Evolutionary conservation across 805 yeast species (phyloP).

Genomic region (Kuraishia molischiana): DNA sequence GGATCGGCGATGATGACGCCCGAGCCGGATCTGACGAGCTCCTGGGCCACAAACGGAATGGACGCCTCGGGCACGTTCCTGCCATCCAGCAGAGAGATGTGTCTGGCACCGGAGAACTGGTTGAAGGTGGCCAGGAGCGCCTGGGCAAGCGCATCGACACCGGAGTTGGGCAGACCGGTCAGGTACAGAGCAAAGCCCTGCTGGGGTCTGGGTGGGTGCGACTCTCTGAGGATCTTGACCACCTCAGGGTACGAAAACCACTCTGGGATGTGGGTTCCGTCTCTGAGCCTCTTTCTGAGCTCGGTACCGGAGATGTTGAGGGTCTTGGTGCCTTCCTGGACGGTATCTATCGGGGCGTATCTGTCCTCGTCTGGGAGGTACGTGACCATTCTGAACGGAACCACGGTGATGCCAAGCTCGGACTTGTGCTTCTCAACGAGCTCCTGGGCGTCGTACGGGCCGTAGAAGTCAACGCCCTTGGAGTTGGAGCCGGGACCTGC

Average conservation of each 20-base stretch:
- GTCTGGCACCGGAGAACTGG: constrained; percentile 81
- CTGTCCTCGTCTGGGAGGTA: constrained; percentile 92
- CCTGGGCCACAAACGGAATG: constrained; percentile 58
- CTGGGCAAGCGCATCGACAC: constrained; percentile 57
- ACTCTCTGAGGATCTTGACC: constrained; percentile 79
- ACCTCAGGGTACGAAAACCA: constrained; percentile 98
- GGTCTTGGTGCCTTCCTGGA: constrained; percentile 69
- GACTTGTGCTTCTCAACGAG: constrained; percentile 65
- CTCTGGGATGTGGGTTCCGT: constrained; percentile 83
- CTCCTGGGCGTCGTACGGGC: constrained; percentile 94
- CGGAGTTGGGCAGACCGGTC: constrained; percentile 48
- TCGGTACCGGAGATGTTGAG: constrained; percentile 93
- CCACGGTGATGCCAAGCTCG: constrained; percentile 83
- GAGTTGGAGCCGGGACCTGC: constrained; percentile 93
- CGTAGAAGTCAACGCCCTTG: constrained; percentile 87
- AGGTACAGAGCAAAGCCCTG: constrained; percentile 84
- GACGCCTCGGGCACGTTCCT: constrained; percentile 20
- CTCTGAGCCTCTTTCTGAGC: constrained; percentile 76
- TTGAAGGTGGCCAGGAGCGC: constrained; percentile 87
- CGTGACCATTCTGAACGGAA: constrained; percentile 95
- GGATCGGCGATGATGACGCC: constrained; percentile 70
- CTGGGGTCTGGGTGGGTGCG: constrained; percentile 82
- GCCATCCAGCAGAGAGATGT: constrained; percentile 47
- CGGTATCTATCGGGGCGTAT: constrained; percentile 91
- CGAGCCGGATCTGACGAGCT: constrained; percentile 81